Percentiles rank a stretch among this genome's conserved stretches.
These are phyloP conservation scores for Fraxinus baroniana DNA, from an alignment of 305 asterid species.

Conservation along the genomic window DNA sequence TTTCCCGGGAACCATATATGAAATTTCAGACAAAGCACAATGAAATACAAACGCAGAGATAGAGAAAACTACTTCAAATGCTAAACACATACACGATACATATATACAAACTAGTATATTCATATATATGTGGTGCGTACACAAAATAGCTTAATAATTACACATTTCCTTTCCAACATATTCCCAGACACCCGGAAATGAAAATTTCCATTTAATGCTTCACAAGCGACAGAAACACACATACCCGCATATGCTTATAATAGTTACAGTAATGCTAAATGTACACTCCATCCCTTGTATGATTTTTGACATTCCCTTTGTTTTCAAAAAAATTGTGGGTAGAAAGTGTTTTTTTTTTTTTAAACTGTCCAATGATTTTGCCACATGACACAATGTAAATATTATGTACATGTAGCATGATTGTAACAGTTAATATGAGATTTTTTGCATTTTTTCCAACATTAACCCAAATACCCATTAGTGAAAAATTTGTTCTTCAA, in stretches of 20 bases:
- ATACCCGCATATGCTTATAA: background rate
- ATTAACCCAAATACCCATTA: background rate
- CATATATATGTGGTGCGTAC: background rate
- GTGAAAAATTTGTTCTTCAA: background rate
- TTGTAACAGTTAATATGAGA: background rate
- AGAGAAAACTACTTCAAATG: background rate
- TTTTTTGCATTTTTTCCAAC: background rate
- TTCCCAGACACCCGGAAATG: conserved; percentile 10
- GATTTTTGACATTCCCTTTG: no score
- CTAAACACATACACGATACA: background rate
- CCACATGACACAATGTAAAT: no score
- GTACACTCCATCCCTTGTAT: no score
- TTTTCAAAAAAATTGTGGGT: no score
- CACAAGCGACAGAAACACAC: background rate
- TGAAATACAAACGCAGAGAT: background rate
- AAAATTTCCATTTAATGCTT: background rate
- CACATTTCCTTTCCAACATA: background rate
- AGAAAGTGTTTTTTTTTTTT: no score
- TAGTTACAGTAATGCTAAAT: background rate
- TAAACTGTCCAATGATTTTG: no score
- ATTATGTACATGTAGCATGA: no score
- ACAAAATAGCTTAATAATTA: background rate
- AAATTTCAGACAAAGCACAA: background rate
- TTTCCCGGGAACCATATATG: background rate
- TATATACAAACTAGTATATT: background rate